These are phyloP conservation scores for Saprolegnia parasitica DNA, from an alignment of 352 stramenopile genomes.

Conservation along the genomic window DNA sequence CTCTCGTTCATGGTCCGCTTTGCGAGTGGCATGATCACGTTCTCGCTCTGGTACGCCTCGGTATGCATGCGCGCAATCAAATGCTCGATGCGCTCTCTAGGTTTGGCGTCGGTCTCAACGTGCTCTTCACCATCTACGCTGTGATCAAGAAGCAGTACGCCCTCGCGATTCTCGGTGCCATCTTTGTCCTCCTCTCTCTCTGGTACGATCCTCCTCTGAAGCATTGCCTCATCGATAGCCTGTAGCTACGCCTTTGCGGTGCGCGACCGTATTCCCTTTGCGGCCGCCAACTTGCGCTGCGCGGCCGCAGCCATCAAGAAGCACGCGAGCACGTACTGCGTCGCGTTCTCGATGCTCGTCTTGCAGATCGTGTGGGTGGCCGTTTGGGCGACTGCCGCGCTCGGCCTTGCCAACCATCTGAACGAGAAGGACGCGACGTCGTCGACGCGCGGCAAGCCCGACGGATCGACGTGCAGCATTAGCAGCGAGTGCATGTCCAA, in stretches of 20 bases:
- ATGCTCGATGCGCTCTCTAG: neutral
- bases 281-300: conserved; percentile 87
- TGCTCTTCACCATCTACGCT: conserved; percentile 60
- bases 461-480: conserved; percentile 32
- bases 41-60: conserved; percentile 56
- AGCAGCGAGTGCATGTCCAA: conserved; percentile 42
- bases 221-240: conserved; percentile 31
- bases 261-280: conserved; percentile 91
- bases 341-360: conserved; percentile 83
- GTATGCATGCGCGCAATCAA: conserved; percentile 8
- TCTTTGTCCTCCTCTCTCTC: conserved; percentile 64
- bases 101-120: conserved; percentile 74
- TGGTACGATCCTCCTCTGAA: too few species aligned
- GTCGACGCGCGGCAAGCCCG: conserved; percentile 20
- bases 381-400: conserved; percentile 82
- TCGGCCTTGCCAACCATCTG: conserved; percentile 84
- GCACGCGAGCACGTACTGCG: conserved; percentile 82
- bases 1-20: conserved; percentile 80
- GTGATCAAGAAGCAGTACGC: conserved; percentile 65
- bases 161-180: conserved; percentile 53
- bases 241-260: conserved; percentile 72
- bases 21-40: conserved; percentile 77
- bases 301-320: conserved; percentile 85
- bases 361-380: conserved; percentile 88
- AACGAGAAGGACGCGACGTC: conserved; percentile 31